phyloP scores from a whole-genome alignment of 1,284 basidiomycete genomes.

The Trichosporon coremiiforme region DNA sequence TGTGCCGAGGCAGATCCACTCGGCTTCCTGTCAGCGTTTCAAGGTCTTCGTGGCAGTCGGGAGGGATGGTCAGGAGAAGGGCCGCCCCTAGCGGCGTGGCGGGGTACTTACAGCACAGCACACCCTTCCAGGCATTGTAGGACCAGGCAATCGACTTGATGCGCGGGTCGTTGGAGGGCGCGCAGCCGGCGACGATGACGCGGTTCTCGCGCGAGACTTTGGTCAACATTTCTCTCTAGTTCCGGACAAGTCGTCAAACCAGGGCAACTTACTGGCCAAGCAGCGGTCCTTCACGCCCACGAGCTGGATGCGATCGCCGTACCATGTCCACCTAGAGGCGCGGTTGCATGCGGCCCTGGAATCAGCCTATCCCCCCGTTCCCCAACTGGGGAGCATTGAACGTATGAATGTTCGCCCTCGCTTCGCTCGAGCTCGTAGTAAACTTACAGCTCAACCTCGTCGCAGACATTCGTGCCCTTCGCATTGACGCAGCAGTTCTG shows the following conservation, averaged over 20 bases:
- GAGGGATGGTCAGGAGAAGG: too few relatives aligned
- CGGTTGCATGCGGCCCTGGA: neutral
- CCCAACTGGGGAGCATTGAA: too few relatives aligned
- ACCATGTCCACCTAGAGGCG: neutral
- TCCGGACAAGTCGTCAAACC: too few relatives aligned
- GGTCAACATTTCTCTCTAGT: too few relatives aligned
- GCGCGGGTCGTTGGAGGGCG: neutral
- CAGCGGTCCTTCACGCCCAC: too few relatives aligned
- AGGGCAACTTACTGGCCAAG: too few relatives aligned
- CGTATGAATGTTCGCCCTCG: too few relatives aligned
- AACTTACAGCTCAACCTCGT: constrained; percentile 4
- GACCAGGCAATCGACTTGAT: neutral
- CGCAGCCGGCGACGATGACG: neutral
- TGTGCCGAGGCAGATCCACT: neutral
- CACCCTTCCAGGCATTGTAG: neutral
- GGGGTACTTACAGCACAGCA: neutral
- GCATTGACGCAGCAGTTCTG: constrained; percentile 10
- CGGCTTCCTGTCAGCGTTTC: neutral
- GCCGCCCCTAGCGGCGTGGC: too few relatives aligned
- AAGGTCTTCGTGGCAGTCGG: too few relatives aligned
- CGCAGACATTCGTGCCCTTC: neutral
- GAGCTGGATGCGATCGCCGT: constrained; percentile 11
- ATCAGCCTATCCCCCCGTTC: neutral
- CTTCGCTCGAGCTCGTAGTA: too few relatives aligned
- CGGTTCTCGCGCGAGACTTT: neutral